Base-by-base conservation (phyloP, 2,329 filamentous ascomycete genomes). In the Pleochaeta shiraiana region DNA sequence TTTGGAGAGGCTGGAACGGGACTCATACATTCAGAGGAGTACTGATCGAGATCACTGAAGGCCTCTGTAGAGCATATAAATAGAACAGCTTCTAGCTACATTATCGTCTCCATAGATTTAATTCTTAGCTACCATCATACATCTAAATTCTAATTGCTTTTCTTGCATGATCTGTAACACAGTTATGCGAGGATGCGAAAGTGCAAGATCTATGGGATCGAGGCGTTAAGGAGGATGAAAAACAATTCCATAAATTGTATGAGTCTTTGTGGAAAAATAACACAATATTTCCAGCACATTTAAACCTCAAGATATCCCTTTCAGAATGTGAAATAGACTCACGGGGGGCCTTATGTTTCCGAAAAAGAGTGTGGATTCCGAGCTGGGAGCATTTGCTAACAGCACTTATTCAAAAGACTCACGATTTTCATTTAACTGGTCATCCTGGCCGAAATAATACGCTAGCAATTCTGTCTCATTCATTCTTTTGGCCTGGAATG, bases 301-400 rank as follows among this genome's bases (percentile, higher is more conserved):
- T 61, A 24, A 28, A 28, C 11, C n/a, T 61, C 9, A 61, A 61
- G 24, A 24, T 43, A 21, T 61, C 57, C 9, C 16, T 61, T 11
- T 31, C 57, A 24, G 57, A 61, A 39, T 61, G 57, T 24, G 31
- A 61, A 37, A 19, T 61, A 24, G 31, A 61, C 33, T n/a, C 12
- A 37, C 37, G 57, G 33, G 57, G 57, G 3, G 30, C 57, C 16
- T 19, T 39, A 12, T 61, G 57, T 28, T 61, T 61, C 33, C 37
- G 57, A 39, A 61, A 61, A 61, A 37, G 57, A 31, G 21, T 61
- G 21, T 61, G 57, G 57, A 39, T 61, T 24, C 57, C 57, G 28
- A 43, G 39, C 12, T 39, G 33, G 30, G 57, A 60, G 37, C 57
- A 4, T n/a, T 34, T 60, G 31, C 28, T 19, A 37, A 60, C 30